These are phyloP conservation scores for Ogataea nakhonphanomensis DNA, from an alignment of 805 yeast genomes.

Conservation along the genomic window DNA sequence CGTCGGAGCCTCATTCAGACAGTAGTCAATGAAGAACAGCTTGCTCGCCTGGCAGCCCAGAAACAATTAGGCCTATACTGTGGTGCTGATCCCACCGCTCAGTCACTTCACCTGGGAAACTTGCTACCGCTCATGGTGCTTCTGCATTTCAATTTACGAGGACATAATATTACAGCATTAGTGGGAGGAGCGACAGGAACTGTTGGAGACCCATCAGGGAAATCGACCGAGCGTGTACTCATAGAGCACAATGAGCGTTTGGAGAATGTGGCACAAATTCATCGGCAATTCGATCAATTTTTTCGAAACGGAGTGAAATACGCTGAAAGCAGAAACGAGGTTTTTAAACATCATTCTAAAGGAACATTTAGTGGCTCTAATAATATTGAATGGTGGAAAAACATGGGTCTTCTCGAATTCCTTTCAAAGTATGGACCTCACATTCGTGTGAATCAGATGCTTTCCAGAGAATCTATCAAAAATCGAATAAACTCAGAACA, in stretches of 20 bases:
- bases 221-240: constrained; percentile 66
- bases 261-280: constrained; percentile 57
- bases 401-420: constrained; percentile 72
- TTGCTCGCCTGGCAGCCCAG: constrained; percentile 22
- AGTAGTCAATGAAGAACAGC: constrained; percentile 34
- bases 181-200: constrained; percentile 96
- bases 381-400: constrained; percentile 85
- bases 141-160: constrained; percentile 78
- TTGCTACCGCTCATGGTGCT: constrained; percentile 81
- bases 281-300: constrained; percentile 58
- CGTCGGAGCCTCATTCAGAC: constrained; percentile 46
- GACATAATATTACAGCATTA: constrained; percentile 78
- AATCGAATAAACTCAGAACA: constrained; percentile 62
- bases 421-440: constrained; percentile 71
- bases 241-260: constrained; percentile 52
- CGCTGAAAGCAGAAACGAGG: constrained; percentile 47
- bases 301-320: constrained; percentile 60
- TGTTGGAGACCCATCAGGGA: constrained; percentile 96
- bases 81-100: constrained; percentile 96
- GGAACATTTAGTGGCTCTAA: constrained; percentile 40
- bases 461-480: constrained; percentile 83
- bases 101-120: constrained; percentile 86
- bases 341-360: constrained; percentile 8
- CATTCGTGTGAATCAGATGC: constrained; percentile 82
- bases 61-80: constrained; percentile 64